These are phyloP conservation scores for Thozetella sp. DNA, from an alignment of 495 filamentous ascomycete genomes.

Conservation along the genomic window DNA sequence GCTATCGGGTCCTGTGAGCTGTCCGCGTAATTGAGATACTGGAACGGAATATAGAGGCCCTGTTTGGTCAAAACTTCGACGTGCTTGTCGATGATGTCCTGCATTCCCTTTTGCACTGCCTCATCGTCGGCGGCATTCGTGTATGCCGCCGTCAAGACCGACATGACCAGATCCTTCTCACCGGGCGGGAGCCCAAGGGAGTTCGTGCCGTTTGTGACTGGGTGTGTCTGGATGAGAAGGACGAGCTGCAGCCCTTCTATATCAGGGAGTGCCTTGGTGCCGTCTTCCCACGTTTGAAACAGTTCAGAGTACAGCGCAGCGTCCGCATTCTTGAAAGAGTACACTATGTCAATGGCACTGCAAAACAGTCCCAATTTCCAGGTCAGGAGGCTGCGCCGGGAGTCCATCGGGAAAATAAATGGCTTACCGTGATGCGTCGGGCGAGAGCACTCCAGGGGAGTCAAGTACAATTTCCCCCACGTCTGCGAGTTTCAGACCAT, in stretches of 20 bases:
- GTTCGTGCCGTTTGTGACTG: conserved; percentile 15
- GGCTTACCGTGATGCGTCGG: conserved; percentile 4
- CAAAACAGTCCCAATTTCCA: background rate
- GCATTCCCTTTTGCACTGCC: background rate
- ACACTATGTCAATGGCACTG: conserved; percentile 9
- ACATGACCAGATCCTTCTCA: conserved; percentile 4
- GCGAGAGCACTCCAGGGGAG: background rate
- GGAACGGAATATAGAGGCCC: conserved; percentile 16
- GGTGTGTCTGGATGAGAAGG: conserved; percentile 9
- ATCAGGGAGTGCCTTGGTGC: background rate
- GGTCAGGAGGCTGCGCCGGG: background rate
- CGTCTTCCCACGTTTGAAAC: conserved; percentile 7
- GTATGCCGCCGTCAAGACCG: conserved; percentile 4
- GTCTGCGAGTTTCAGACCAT: background rate
- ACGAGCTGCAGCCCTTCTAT: conserved; percentile 4
- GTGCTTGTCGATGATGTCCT: conserved; percentile 3
- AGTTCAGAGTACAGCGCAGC: conserved; percentile 1
- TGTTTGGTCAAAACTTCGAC: conserved; percentile 4
- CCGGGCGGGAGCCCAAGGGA: conserved; percentile 4
- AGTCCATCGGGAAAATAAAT: background rate
- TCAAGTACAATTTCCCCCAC: conserved; percentile 4
- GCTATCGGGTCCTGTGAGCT: conserved; percentile 23
- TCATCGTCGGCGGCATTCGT: conserved; percentile 5
- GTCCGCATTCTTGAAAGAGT: conserved; percentile 8
- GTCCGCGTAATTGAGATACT: conserved; percentile 33